Evolutionary conservation across 176 grass and related monocot genomes (phyloP).

Genomic region (Oryza meyeriana): DNA sequence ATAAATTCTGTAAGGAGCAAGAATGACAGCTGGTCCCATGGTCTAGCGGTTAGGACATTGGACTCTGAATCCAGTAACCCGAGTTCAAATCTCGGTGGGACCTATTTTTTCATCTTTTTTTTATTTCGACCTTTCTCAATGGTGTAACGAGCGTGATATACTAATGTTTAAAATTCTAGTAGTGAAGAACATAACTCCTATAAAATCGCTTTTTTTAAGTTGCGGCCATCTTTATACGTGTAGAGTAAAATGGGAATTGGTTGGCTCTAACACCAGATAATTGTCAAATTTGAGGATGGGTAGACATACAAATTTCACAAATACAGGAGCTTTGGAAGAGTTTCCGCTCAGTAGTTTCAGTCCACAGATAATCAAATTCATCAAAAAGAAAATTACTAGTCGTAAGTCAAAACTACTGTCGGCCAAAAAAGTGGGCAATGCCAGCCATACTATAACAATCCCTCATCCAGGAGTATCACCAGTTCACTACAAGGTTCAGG

Average conservation of each 20-base stretch:
- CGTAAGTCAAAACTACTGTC: background rate
- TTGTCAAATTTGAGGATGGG: background rate
- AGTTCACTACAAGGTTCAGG: background rate
- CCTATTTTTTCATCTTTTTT: background rate
- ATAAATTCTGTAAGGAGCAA: no score
- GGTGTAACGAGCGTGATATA: no score
- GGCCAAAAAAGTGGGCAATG: no score
- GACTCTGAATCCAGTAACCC: constrained; percentile 72
- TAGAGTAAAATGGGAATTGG: background rate
- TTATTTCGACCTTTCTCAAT: no score
- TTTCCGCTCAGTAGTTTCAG: no score
- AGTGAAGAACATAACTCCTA: no score
- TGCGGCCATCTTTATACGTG: no score
- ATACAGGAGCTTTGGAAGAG: no score
- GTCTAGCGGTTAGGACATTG: constrained; percentile 71
- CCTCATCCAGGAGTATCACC: background rate
- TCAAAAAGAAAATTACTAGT: background rate
- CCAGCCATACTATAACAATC: background rate
- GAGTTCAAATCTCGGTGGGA: constrained; percentile 69
- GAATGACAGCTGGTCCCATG: constrained; percentile 27
- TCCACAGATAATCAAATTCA: background rate
- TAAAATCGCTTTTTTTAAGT: no score
- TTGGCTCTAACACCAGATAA: background rate
- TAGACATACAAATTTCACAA: no score
- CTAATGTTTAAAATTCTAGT: no score